Evolutionary conservation across 768 basidiomycete genomes (phyloP), one percentile per base, ranked within the genome.

Genomic region (Termitomyces sp.): DNA sequence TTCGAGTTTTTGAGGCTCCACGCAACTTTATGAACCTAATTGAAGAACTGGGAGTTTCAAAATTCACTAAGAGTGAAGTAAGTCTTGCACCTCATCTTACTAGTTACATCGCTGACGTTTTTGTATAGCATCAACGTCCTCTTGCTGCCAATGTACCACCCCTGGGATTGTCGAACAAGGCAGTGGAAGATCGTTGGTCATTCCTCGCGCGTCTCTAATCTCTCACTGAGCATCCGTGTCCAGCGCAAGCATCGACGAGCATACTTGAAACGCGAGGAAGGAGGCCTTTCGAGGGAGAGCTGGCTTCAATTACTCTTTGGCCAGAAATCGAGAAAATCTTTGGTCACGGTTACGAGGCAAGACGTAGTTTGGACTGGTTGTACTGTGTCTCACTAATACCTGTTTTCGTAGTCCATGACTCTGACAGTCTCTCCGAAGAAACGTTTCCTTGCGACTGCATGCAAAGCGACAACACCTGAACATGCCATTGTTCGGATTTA

Each of bases 311-410:
- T 16, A 98, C 96, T 0, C 79, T 98, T 0, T 99, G 97, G 97
- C 97, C 96, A 0, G 97, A 99, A 76, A 78, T 87, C 1, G 97
- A 98, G 68, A 99, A 99, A 72, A 80, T 99, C 0, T 99, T 97
- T 71, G 97, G 96, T 5, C 97, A 98, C 73, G 95, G 96, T 45
- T 98, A 98, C 68, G 97, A 99, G 84, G 94, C 90, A 62, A 55
- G 75, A 49, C 18, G 51, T n/a, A 20, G 11, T 44, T 61, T 6
- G 7, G 38, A 39, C 38, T 33, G 18, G 15, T 42, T 32, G 46
- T 20, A 33, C 24, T 63, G 33, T 45, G 50, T 36, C 15, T 40
- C 54, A 32, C 57, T 16, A 44, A 38, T 49, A 16, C 65, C n/a
- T 35, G 45, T 50, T 6, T 20, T 22, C 53, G 15, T 61, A 96